phyloP scores from a whole-genome alignment of 371 early-diverging fungal genomes.

The Mortierella sp. region DNA sequence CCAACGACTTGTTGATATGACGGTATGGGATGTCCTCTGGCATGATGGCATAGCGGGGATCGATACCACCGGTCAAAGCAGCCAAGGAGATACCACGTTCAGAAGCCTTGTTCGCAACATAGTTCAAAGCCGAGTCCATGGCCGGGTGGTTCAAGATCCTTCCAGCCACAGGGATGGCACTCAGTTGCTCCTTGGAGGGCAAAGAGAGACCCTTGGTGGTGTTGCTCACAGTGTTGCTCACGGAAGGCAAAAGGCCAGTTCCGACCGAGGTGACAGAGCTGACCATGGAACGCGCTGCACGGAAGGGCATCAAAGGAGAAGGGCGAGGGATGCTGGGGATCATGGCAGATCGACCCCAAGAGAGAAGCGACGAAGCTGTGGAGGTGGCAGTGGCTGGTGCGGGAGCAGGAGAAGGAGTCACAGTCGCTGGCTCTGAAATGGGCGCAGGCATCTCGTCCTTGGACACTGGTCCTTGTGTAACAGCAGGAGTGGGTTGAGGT shows the following conservation, averaged over 20 bases:
- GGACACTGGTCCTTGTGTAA: constrained; percentile 2
- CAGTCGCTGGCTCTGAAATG: neutral
- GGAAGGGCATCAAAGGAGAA: constrained; percentile 43
- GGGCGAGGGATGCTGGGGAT: constrained; percentile 46
- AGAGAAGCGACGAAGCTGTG: constrained; percentile 24
- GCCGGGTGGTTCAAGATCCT: constrained; percentile 47
- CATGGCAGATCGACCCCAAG: constrained; percentile 45
- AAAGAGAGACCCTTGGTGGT: constrained; percentile 2
- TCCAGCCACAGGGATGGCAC: constrained; percentile 41
- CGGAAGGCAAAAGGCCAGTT: constrained; percentile 8
- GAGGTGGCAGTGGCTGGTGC: neutral
- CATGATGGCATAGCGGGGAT: constrained; percentile 24
- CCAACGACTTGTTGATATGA: constrained; percentile 55
- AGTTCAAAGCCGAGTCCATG: constrained; percentile 47
- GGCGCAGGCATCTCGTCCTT: neutral
- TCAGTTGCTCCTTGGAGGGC: constrained; percentile 44
- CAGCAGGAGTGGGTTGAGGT: neutral
- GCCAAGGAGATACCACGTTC: constrained; percentile 33
- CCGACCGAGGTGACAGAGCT: constrained; percentile 31
- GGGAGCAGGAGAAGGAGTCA: constrained; percentile 2
- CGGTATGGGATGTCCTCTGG: constrained; percentile 47
- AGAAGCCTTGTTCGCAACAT: constrained; percentile 42
- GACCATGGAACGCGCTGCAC: constrained; percentile 37
- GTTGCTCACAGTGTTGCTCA: too few species aligned
- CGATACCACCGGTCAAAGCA: constrained; percentile 22